These are phyloP conservation scores for Suhomyces wounanorum DNA, from an alignment of 1,139 yeast genomes.

Conservation along the genomic window DNA sequence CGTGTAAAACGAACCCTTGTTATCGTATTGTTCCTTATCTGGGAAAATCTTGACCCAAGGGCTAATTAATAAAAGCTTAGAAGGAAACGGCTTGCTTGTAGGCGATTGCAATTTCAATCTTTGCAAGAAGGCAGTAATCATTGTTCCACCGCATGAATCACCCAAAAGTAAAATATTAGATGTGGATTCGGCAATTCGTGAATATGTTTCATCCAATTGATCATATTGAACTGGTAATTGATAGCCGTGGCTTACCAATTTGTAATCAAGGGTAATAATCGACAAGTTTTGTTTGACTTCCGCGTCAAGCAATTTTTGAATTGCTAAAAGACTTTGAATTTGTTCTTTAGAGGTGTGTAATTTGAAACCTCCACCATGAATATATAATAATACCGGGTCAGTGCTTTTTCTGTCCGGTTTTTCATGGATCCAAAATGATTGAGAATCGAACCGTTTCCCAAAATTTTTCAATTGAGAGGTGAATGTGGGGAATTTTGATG, in stretches of 20 bases:
- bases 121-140: constrained; percentile 33
- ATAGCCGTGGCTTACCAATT: constrained; percentile 34
- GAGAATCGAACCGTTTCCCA: constrained; percentile 36
- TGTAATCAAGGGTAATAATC: constrained; percentile 41
- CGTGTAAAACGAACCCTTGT: constrained; percentile 38
- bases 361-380: constrained; percentile 50
- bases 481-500: constrained; percentile 8
- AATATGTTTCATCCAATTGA: constrained; percentile 38
- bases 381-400: constrained; percentile 43
- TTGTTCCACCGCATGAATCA: constrained; percentile 49
- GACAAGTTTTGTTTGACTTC: constrained; percentile 29
- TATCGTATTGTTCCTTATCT: constrained; percentile 16
- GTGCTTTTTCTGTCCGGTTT: constrained; percentile 25
- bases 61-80: constrained; percentile 34
- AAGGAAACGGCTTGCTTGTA: constrained; percentile 28
- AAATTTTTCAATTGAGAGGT: constrained; percentile 26
- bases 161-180: constrained; percentile 39
- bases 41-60: constrained; percentile 42
- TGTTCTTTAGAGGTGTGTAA: constrained; percentile 39
- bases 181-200: constrained; percentile 29
- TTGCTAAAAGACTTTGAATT: constrained; percentile 32
- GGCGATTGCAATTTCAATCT: constrained; percentile 21
- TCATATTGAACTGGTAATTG: constrained; percentile 38
- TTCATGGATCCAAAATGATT: constrained; percentile 42
- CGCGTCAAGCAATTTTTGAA: constrained; percentile 33